Conservation (phyloP, 129 eudicot genomes). For the Cynara cardunculus region DNA sequence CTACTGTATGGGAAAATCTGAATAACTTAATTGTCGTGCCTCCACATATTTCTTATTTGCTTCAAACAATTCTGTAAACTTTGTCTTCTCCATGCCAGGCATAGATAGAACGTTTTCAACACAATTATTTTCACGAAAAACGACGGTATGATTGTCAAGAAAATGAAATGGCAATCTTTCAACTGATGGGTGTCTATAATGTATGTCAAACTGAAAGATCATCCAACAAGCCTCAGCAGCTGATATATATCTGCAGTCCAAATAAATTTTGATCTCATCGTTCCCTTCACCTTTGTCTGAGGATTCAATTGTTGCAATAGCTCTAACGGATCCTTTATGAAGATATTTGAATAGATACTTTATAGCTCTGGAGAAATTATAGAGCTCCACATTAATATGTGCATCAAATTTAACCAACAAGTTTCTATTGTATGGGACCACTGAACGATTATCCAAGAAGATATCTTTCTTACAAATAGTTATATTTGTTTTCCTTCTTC, state of each 20-base stretch:
- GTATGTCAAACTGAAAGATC: not conserved
- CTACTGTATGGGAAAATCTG: not conserved
- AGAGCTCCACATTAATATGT: not conserved
- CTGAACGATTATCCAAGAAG: slow-evolving; percentile 5
- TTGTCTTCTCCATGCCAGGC: not conserved
- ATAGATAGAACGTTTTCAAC: not conserved
- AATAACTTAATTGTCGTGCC: not conserved
- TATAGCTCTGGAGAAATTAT: not conserved
- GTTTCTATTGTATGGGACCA: not conserved
- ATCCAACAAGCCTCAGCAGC: not conserved
- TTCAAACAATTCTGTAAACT: not conserved
- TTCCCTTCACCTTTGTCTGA: too few relatives aligned
- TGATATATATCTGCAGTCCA: not conserved
- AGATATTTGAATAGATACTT: slow-evolving; percentile 2
- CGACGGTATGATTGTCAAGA: not conserved
- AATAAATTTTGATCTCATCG: not conserved
- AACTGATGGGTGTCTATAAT: not conserved
- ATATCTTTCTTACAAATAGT: not conserved
- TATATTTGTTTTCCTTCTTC: not conserved
- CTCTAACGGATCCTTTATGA: not conserved
- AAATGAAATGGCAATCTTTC: not conserved
- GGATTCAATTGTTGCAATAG: not conserved
- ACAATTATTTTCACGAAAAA: not conserved
- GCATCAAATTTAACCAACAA: not conserved
- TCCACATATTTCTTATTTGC: not conserved